Percentiles rank a stretch among this genome's conserved stretches.
phyloP scores from a whole-genome alignment of 768 basidiomycete species.

The Russula dissimulans region DNA sequence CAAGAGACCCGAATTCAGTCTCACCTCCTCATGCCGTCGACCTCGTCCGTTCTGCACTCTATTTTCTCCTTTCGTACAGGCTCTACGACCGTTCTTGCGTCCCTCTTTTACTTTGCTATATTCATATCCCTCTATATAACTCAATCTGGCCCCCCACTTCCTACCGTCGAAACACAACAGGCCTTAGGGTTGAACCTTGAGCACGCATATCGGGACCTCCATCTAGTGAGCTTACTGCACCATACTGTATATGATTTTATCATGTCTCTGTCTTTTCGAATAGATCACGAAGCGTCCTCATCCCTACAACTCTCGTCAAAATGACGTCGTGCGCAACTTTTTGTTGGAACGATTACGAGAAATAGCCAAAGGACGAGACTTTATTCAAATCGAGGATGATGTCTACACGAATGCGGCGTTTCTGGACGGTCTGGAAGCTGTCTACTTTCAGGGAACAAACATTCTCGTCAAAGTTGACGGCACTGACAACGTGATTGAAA shows the following conservation, averaged over 20 bases:
- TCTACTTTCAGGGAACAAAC: slow-evolving; percentile 62
- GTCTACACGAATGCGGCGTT: slow-evolving; percentile 40
- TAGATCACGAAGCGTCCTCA: slow-evolving; percentile 64
- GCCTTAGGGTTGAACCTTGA: slow-evolving; percentile 38
- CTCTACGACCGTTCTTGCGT: slow-evolving; percentile 3
- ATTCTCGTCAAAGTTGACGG: slow-evolving; percentile 58
- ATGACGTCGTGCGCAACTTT: slow-evolving; percentile 55
- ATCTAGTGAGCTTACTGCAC: slow-evolving; percentile 29
- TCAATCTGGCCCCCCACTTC: slow-evolving; percentile 5
- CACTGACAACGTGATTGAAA: slow-evolving; percentile 28
- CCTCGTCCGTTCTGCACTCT: background rate
- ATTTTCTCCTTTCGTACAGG: slow-evolving; percentile 10
- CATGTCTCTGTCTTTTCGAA: background rate
- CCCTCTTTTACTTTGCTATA: slow-evolving; percentile 10
- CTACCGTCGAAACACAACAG: slow-evolving; percentile 29
- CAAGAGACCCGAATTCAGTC: no score
- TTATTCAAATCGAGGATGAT: slow-evolving; percentile 47
- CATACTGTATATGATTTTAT: background rate
- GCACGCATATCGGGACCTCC: slow-evolving; percentile 51
- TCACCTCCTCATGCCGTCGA: no score
- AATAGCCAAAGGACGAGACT: slow-evolving; percentile 34
- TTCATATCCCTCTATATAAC: slow-evolving; percentile 8
- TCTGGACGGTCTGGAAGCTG: slow-evolving; percentile 19
- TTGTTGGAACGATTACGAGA: slow-evolving; percentile 45
- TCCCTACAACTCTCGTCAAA: slow-evolving; percentile 70